Base-by-base conservation (phyloP, 805 yeast species). In the Starmerella bombicola region DNA sequence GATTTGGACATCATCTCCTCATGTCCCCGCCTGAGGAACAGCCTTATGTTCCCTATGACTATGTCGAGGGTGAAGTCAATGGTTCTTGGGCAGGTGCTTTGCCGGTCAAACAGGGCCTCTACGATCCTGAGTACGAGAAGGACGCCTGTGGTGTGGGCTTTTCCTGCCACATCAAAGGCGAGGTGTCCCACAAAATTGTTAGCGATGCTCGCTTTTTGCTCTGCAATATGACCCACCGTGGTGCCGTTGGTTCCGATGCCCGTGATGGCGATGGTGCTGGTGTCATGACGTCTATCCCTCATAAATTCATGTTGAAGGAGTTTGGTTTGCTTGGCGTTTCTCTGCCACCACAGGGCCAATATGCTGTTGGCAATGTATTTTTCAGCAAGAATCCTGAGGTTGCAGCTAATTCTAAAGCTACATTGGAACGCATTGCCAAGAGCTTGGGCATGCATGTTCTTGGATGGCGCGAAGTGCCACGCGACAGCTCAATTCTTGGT, bases 231-330 rank as follows among this genome's bases (percentile, higher is more conserved):
- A 82, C 96, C 47, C 98, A 88, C 63, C 76, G 98, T 66, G 98
- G 98, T 59, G 97, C 97, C 30, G 95, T 86, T 46, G 93, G 95
- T 45, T 70, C 84, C 1, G 95, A 86, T 57, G 93, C 96, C 18
- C 76, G 85, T 55, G 95, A 88, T 60, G 98, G 98, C 63, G 98
- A 88, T 60, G 98, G 98, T 64, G 98, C 98, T 21, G 98, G 98
- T 62, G 84, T 88, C 47, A 75, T 88, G 74, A 74, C 91, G 37
- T 80, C 94, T 23, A 76, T 88, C 48, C 95, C 96, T 26, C 95
- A 86, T 65, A 76, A 73, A 50, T 83, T 91, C 61, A 75, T 88
- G 70, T 63, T 64, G 45, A 75, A 88, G 60, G 97, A 88, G 65
- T 86, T 86, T 60, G 75, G 78, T 53, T 73, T 74, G 43, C 70